Conservation (phyloP, 2,329 filamentous ascomycete genomes). For the Alternaria novae-zelandiae region DNA sequence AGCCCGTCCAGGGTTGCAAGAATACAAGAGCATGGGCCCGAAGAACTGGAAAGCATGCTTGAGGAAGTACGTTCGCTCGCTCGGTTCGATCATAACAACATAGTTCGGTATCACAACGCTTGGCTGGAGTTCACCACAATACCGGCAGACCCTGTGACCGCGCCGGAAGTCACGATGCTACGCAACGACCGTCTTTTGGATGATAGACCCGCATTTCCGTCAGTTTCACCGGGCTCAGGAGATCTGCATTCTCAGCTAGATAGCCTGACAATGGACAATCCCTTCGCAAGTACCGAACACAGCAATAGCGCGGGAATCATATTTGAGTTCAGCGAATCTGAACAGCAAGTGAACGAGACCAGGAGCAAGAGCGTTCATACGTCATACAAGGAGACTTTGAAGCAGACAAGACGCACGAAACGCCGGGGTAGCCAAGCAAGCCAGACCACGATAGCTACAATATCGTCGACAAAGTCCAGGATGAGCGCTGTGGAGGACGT, state of each 20-base stretch:
- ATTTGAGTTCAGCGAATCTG: conserved; percentile 39
- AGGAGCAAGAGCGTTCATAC: conserved; percentile 12
- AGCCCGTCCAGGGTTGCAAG: conserved; percentile 59
- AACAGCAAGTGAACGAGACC: conserved; percentile 14
- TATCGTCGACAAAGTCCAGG: conserved; percentile 51
- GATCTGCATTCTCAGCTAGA: conserved; percentile 21
- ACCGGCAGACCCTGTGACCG: conserved; percentile 13
- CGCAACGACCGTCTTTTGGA: conserved; percentile 33
- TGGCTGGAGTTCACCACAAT: conserved; percentile 63
- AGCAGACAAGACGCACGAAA: conserved; percentile 25
- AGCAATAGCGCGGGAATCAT: conserved; percentile 32
- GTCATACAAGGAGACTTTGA: conserved; percentile 42
- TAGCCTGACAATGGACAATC: conserved; percentile 25
- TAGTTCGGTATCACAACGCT: conserved; percentile 69
- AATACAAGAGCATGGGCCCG: conserved; percentile 59
- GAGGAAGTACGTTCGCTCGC: conserved; percentile 68
- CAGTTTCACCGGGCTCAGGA: conserved; percentile 13
- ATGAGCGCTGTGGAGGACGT: conserved; percentile 47
- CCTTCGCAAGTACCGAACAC: conserved; percentile 14
- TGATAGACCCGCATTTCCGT: conserved; percentile 19
- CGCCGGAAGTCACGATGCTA: conserved; percentile 13
- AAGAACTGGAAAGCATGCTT: conserved; percentile 63
- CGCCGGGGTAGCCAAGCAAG: conserved; percentile 44
- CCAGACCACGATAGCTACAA: conserved; percentile 48
- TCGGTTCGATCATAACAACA: conserved; percentile 67